These are phyloP conservation scores for Asterophora parasitica DNA, from an alignment of 768 basidiomycete genomes.

Conservation along the genomic window DNA sequence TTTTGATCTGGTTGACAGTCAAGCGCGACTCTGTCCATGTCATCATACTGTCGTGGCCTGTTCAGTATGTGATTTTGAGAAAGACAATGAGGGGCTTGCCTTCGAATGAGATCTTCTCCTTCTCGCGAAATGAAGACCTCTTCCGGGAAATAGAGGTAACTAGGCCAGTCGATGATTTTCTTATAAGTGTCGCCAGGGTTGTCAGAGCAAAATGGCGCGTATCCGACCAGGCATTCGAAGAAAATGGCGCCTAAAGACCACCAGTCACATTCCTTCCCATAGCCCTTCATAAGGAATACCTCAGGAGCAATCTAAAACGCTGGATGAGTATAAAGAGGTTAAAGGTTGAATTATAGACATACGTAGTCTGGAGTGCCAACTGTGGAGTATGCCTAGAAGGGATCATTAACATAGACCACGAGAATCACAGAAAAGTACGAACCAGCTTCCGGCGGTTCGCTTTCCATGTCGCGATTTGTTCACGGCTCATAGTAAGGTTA, in stretches of 20 bases:
- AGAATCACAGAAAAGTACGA: constrained; percentile 16
- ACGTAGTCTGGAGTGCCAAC: constrained; percentile 61
- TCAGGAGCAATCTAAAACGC: constrained; percentile 83
- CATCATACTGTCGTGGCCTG: constrained; percentile 60
- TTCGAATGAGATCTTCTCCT: constrained; percentile 83
- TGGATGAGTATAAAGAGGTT: background rate
- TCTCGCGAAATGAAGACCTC: constrained; percentile 92
- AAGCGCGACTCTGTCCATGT: constrained; percentile 75
- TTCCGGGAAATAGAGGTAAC: constrained; percentile 89
- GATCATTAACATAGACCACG: background rate
- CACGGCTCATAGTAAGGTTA: constrained; percentile 94
- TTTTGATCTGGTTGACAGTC: constrained; percentile 82
- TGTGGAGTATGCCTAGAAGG: constrained; percentile 84
- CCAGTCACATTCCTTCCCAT: constrained; percentile 99
- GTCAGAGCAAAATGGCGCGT: constrained; percentile 96
- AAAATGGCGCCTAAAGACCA: constrained; percentile 99
- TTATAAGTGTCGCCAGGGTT: constrained; percentile 97
- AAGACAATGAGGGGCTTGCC: constrained; percentile 41
- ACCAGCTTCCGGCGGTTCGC: constrained; percentile 95
- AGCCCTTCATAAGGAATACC: constrained; percentile 95
- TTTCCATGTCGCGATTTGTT: constrained; percentile 98
- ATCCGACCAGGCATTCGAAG: constrained; percentile 98
- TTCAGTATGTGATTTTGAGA: constrained; percentile 9
- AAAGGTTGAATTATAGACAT: constrained; percentile 31
- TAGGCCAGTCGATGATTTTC: constrained; percentile 95